Percentiles rank a stretch among this genome's conserved stretches.
Evolutionary conservation across 192 early-diverging fungal species (phyloP).

Genomic region (Mortierella hygrophila): DNA sequence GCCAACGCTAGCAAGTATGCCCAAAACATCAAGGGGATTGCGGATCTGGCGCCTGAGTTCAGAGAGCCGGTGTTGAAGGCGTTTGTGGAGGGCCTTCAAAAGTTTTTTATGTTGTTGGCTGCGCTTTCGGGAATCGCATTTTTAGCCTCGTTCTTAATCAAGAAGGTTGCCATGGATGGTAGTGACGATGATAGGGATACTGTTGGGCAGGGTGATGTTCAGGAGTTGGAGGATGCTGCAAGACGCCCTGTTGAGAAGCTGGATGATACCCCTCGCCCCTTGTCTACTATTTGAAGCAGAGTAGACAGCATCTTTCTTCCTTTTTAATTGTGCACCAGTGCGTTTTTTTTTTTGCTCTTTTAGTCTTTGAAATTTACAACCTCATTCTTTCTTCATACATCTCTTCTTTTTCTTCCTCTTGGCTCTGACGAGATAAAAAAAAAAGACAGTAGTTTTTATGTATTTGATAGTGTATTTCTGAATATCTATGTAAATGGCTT

Average conservation of each 20-base stretch:
- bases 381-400: too few relatives aligned
- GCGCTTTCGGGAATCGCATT: constrained; percentile 61
- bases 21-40: constrained; percentile 28
- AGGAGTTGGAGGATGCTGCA: background rate
- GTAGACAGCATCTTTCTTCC: background rate
- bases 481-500: background rate
- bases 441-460: too few relatives aligned
- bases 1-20: constrained; percentile 26
- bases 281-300: background rate
- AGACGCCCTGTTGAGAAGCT: background rate
- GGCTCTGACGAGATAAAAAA: too few relatives aligned
- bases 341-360: background rate
- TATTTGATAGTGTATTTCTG: background rate
- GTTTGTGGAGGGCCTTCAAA: constrained; percentile 64
- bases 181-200: background rate
- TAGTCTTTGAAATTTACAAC: too few relatives aligned
- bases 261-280: background rate
- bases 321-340: background rate
- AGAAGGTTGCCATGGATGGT: constrained; percentile 33
- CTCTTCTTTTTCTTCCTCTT: too few relatives aligned
- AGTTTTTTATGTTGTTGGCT: constrained; percentile 63
- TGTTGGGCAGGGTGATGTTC: background rate
- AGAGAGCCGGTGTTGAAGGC: constrained; percentile 57
- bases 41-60: constrained; percentile 38
- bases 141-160: constrained; percentile 59